Conservation (phyloP, 2,329 filamentous ascomycete genomes). For the Cytospora piceicola region DNA sequence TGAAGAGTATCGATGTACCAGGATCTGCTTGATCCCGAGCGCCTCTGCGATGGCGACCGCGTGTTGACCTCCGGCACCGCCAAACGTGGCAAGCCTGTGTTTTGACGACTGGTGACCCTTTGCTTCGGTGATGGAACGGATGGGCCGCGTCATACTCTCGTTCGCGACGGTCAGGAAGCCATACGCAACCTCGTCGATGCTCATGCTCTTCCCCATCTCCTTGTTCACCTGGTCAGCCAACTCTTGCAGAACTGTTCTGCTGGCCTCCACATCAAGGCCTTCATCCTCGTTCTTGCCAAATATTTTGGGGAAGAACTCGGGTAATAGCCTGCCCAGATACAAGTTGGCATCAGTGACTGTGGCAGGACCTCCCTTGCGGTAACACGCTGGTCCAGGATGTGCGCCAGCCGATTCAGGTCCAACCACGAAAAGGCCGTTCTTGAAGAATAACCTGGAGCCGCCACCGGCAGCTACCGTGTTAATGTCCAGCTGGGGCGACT, state of each 20-base stretch:
- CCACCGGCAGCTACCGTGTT: constrained; percentile 94
- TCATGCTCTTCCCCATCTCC: constrained; percentile 74
- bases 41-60: constrained; percentile 89
- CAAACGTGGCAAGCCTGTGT: constrained; percentile 89
- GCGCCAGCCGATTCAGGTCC: constrained; percentile 88
- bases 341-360: constrained; percentile 95
- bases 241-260: constrained; percentile 73
- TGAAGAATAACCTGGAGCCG: constrained; percentile 82
- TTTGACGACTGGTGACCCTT: constrained; percentile 90
- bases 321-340: constrained; percentile 79
- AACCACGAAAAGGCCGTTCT: constrained; percentile 87
- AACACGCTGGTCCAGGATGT: constrained; percentile 88
- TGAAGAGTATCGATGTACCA: constrained; percentile 86
- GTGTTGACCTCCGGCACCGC: constrained; percentile 88
- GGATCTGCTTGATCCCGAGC: constrained; percentile 81
- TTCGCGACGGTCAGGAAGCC: constrained; percentile 91
- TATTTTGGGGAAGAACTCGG: constrained; percentile 93
- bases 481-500: constrained; percentile 90
- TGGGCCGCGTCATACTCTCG: constrained; percentile 88
- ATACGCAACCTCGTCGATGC: constrained; percentile 81
- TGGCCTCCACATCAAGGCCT: constrained; percentile 75
- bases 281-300: constrained; percentile 89
- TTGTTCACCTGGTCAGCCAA: constrained; percentile 77
- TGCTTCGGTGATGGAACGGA: constrained; percentile 87
- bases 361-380: constrained; percentile 84